phyloP scores from a whole-genome alignment of 495 filamentous ascomycete genomes.

The Xylaria scruposa region DNA sequence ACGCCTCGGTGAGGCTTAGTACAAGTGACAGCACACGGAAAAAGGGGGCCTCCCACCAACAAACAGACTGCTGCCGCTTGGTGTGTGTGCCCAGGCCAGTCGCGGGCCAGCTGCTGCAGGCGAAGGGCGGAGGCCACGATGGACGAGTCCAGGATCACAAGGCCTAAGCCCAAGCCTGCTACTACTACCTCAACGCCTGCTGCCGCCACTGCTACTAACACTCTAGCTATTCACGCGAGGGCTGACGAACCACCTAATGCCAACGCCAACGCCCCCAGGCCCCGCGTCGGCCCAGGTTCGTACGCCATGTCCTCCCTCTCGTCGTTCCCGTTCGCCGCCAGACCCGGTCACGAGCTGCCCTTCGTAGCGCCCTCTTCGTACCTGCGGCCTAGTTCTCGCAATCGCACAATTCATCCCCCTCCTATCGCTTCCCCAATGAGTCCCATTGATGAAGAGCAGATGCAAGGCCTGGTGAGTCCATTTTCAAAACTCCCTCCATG shows the following conservation, averaged over 20 bases:
- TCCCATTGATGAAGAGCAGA: slow-evolving; percentile 87
- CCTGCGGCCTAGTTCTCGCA: slow-evolving; percentile 69
- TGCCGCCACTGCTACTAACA: background rate
- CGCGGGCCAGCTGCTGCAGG: background rate
- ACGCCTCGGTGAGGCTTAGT: slow-evolving; percentile 27
- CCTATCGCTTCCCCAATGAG: slow-evolving; percentile 65
- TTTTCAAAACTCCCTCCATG: slow-evolving; percentile 12
- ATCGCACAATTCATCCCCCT: slow-evolving; percentile 49
- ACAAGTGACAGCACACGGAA: slow-evolving; percentile 5
- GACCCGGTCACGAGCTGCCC: slow-evolving; percentile 57
- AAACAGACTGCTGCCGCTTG: slow-evolving; percentile 22
- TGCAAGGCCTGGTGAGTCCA: slow-evolving; percentile 82
- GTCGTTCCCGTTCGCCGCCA: slow-evolving; percentile 7
- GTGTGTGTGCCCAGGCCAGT: slow-evolving; percentile 14
- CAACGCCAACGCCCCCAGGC: slow-evolving; percentile 4
- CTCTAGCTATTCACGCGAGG: background rate
- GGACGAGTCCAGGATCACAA: slow-evolving; percentile 22
- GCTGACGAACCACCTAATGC: slow-evolving; percentile 11
- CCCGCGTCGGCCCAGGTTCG: slow-evolving; percentile 17
- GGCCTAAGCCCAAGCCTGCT: background rate
- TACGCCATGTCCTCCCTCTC: slow-evolving; percentile 20
- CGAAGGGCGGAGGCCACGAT: slow-evolving; percentile 27
- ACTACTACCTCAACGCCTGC: background rate
- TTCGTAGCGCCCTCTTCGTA: slow-evolving; percentile 86
- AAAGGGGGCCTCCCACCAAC: slow-evolving; percentile 14